A percentile compares a stretch with the other conserved stretches of the same genome.
Evolutionary conservation across 2,329 filamentous ascomycete species (phyloP).

Genomic region (Trichophyton mentagrophytes): DNA sequence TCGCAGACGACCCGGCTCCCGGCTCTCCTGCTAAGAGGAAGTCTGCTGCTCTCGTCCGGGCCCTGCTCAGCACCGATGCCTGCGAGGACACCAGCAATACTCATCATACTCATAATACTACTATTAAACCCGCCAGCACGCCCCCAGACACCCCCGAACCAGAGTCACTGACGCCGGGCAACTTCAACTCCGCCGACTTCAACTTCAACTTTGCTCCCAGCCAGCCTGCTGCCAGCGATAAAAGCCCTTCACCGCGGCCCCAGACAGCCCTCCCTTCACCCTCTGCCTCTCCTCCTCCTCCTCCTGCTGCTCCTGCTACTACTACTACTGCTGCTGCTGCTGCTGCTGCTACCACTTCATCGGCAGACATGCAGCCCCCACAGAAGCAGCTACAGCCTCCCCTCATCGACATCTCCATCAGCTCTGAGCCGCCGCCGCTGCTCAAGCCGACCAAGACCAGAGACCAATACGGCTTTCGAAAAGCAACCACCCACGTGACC

Average conservation of each 20-base stretch:
- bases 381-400: not conserved
- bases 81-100: not conserved
- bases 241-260: not conserved
- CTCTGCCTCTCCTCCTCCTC: not conserved
- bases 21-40: slow-evolving; percentile 21
- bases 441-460: slow-evolving; percentile 33
- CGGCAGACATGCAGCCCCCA: too few species aligned
- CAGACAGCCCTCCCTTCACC: not conserved
- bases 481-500: slow-evolving; percentile 66
- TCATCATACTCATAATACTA: too few species aligned
- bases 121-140: not conserved
- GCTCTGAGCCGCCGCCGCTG: slow-evolving; percentile 28
- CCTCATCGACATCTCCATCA: slow-evolving; percentile 22
- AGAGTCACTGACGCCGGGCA: slow-evolving; percentile 13
- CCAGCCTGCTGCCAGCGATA: not conserved
- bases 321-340: too few species aligned
- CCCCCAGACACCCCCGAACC: not conserved
- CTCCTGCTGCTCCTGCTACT: not conserved
- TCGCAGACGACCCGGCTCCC: slow-evolving; percentile 31
- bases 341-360: too few species aligned
- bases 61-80: not conserved
- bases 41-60: slow-evolving; percentile 17
- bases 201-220: too few species aligned
- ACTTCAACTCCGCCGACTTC: not conserved
- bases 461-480: slow-evolving; percentile 87